Evolutionary conservation across 208 protist species (phyloP).

Genomic region (Histomonas meleagridis): DNA sequence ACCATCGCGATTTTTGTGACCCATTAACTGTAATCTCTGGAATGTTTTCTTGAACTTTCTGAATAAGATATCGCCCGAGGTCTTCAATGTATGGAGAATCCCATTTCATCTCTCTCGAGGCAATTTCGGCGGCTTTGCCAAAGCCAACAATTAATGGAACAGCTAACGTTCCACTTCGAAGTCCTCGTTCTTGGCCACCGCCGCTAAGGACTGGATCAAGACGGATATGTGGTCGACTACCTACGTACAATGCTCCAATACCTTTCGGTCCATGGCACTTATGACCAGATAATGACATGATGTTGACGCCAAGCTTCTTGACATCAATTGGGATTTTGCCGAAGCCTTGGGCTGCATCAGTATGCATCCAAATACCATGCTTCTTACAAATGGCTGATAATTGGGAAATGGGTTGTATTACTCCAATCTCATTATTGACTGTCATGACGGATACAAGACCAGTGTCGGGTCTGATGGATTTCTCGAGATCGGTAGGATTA

Average conservation of each 20-base stretch:
- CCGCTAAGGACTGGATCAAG: slow-evolving; percentile 86
- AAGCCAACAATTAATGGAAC: slow-evolving; percentile 50
- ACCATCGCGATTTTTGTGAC: slow-evolving; percentile 68
- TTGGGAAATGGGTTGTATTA: slow-evolving; percentile 73
- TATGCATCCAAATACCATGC: slow-evolving; percentile 81
- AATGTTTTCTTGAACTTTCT: slow-evolving; percentile 58
- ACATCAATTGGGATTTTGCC: slow-evolving; percentile 89
- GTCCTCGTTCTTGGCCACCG: slow-evolving; percentile 85
- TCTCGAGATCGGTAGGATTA: slow-evolving; percentile 60
- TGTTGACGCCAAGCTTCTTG: slow-evolving; percentile 69
- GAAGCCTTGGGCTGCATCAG: slow-evolving; percentile 67
- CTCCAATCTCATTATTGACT: slow-evolving; percentile 92
- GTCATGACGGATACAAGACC: slow-evolving; percentile 87
- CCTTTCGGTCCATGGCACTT: slow-evolving; percentile 71
- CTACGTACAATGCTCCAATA: slow-evolving; percentile 64
- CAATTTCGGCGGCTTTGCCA: slow-evolving; percentile 51
- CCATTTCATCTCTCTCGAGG: slow-evolving; percentile 71
- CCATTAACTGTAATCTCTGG: slow-evolving; percentile 54
- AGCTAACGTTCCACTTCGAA: slow-evolving; percentile 64
- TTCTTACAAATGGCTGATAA: slow-evolving; percentile 81
- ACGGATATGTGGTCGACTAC: slow-evolving; percentile 75
- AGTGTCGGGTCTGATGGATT: slow-evolving; percentile 59
- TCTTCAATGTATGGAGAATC: slow-evolving; percentile 67
- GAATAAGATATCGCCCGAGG: slow-evolving; percentile 65
- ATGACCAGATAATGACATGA: slow-evolving; percentile 83